Percentiles rank a stretch among this genome's conserved stretches.
Conservation (phyloP, 1,284 basidiomycete genomes). For the Ganoderma resinaceum region DNA sequence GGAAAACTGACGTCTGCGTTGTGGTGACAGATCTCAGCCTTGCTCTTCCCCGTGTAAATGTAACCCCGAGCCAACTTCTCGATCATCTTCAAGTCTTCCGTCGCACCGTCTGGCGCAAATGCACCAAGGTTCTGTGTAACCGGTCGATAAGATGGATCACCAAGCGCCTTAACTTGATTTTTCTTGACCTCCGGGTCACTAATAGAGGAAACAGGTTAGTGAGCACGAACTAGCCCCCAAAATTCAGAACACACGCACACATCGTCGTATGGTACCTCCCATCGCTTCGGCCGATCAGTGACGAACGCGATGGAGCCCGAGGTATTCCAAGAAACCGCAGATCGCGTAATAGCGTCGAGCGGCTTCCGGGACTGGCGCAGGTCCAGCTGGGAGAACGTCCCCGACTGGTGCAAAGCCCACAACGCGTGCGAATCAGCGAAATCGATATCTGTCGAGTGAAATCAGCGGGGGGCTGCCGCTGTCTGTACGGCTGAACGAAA, state of each 20-base stretch:
- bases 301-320: slow-evolving; percentile 77
- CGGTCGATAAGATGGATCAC: slow-evolving; percentile 57
- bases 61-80: slow-evolving; percentile 73
- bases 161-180: slow-evolving; percentile 54
- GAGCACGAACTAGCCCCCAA: not conserved
- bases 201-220: not conserved
- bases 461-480: no score
- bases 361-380: slow-evolving; percentile 67
- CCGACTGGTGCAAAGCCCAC: slow-evolving; percentile 82
- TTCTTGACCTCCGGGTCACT: slow-evolving; percentile 60
- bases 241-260: slow-evolving; percentile 54
- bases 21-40: slow-evolving; percentile 55
- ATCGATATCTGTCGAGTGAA: slow-evolving; percentile 56
- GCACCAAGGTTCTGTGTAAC: slow-evolving; percentile 63
- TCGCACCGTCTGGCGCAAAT: slow-evolving; percentile 44
- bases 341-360: slow-evolving; percentile 74
- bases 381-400: slow-evolving; percentile 84
- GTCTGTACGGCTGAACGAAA: no score
- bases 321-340: slow-evolving; percentile 73
- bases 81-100: slow-evolving; percentile 59
- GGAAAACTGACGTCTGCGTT: slow-evolving; percentile 62
- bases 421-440: slow-evolving; percentile 78
- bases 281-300: slow-evolving; percentile 59
- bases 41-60: slow-evolving; percentile 62
- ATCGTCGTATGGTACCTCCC: slow-evolving; percentile 88